These are phyloP conservation scores for Tritrichomonas foetus DNA, from an alignment of 208 protist species.

Conservation along the genomic window DNA sequence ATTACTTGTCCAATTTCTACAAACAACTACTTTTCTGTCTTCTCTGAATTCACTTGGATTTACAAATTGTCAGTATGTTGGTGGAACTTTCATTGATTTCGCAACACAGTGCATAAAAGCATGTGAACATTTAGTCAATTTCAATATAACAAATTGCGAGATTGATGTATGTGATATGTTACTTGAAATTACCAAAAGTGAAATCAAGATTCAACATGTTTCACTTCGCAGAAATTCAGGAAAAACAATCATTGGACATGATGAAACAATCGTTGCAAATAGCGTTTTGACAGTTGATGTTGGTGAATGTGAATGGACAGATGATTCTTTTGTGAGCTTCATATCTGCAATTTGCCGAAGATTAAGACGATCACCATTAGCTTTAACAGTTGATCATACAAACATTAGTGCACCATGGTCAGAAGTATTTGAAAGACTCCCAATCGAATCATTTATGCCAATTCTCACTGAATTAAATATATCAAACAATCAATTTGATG, in stretches of 20 bases:
- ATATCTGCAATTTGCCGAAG: neutral
- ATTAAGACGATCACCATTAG: neutral
- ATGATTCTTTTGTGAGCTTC: neutral
- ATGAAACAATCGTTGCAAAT: neutral
- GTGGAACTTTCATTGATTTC: neutral
- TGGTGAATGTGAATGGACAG: neutral
- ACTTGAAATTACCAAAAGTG: neutral
- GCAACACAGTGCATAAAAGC: neutral
- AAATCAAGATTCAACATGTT: neutral
- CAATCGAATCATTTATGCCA: neutral
- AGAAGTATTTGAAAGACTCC: neutral
- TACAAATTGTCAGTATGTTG: too few species aligned
- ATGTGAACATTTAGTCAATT: neutral
- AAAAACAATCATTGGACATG: neutral
- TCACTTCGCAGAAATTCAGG: neutral
- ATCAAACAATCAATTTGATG: neutral
- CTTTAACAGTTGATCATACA: neutral
- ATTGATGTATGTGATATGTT: conserved; percentile 19
- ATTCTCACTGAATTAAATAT: neutral
- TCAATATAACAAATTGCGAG: neutral
- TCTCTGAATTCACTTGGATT: too few species aligned
- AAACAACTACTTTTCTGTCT: too few species aligned
- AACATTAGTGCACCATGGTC: neutral
- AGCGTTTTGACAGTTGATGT: neutral
- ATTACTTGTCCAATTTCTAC: too few species aligned